Conservation (phyloP, 192 early-diverging fungal species). For the Entomortierella lignicola region DNA sequence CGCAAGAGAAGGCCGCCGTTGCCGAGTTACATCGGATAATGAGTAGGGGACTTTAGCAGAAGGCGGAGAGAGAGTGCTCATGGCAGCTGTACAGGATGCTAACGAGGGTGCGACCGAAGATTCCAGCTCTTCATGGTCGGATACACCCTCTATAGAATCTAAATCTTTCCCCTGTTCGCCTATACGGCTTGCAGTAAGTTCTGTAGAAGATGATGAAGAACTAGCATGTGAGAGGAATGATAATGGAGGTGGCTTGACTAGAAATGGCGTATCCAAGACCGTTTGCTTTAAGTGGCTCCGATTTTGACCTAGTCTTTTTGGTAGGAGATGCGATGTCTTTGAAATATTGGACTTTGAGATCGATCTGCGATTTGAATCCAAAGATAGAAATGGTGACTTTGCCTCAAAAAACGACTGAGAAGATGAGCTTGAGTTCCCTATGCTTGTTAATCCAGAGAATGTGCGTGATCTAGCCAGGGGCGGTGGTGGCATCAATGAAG, state of each 20-base stretch:
- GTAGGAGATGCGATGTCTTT: background rate
- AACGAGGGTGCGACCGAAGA: background rate
- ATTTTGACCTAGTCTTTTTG: conserved; percentile 7
- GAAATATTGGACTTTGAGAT: background rate
- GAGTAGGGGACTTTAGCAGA: conserved; percentile 6
- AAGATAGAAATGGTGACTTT: background rate
- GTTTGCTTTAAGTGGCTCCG: conserved; percentile 13
- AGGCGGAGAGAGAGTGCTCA: conserved; percentile 8
- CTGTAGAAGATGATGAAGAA: background rate
- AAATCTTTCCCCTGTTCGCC: background rate
- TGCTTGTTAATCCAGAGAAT: background rate
- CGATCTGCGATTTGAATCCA: background rate
- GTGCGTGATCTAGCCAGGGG: conserved; percentile 5
- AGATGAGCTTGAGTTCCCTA: background rate
- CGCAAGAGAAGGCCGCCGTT: background rate
- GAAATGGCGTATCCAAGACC: background rate
- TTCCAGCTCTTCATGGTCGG: background rate
- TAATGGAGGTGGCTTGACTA: background rate
- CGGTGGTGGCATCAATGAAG: background rate
- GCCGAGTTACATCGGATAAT: background rate
- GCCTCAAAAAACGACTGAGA: background rate
- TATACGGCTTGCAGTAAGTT: background rate
- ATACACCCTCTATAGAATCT: background rate
- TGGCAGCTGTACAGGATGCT: conserved; percentile 20
- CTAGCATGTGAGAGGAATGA: background rate